Percentiles rank a stretch among this genome's conserved stretches.
Conservation (phyloP, 2,329 filamentous ascomycete species). For the Esteya vermicola region DNA sequence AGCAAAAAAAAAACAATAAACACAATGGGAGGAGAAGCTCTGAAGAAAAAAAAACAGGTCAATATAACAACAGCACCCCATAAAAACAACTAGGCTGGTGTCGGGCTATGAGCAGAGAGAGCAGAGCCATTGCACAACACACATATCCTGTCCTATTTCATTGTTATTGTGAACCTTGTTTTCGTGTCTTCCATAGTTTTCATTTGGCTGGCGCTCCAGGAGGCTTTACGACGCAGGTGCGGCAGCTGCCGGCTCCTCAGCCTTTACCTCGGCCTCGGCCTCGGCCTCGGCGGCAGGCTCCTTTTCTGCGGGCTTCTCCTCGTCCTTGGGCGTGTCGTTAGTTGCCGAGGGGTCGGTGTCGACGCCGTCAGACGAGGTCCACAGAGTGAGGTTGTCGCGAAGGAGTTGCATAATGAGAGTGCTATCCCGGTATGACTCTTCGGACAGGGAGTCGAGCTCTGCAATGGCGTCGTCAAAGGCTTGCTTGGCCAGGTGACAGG, state of each 20-base stretch:
- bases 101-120: not conserved
- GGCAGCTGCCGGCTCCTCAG: slow-evolving; percentile 19
- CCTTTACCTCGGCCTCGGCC: slow-evolving; percentile 26
- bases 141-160: not conserved
- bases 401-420: slow-evolving; percentile 98
- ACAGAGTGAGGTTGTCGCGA: slow-evolving; percentile 92
- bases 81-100: not conserved
- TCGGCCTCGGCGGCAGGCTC: slow-evolving; percentile 33
- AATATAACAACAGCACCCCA: not conserved
- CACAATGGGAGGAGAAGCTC: not conserved
- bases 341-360: slow-evolving; percentile 53
- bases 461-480: slow-evolving; percentile 92
- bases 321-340: slow-evolving; percentile 41
- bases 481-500: slow-evolving; percentile 94
- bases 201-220: too few relatives aligned
- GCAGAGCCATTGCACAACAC: not conserved
- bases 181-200: too few relatives aligned
- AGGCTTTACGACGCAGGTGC: slow-evolving; percentile 39
- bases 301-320: slow-evolving; percentile 12
- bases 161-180: not conserved
- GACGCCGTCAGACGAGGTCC: slow-evolving; percentile 84
- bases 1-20: not conserved
- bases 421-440: slow-evolving; percentile 99
- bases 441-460: slow-evolving; percentile 93
- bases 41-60: not conserved